Conservation (phyloP, 192 early-diverging fungal species). For the Coemansia sp. region DNA sequence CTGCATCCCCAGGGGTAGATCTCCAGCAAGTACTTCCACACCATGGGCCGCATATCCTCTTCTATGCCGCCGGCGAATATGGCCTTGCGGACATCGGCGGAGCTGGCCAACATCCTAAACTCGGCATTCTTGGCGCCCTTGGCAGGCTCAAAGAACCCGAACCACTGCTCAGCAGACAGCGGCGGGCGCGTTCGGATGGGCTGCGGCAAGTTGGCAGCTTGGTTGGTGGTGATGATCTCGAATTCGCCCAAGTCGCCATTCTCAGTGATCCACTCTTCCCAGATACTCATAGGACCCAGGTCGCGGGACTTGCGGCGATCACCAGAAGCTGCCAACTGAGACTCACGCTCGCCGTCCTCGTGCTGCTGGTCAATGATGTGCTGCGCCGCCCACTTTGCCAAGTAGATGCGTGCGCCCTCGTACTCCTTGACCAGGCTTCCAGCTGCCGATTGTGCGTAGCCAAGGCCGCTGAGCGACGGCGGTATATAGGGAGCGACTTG, state of each 20-base stretch:
- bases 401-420: conserved; percentile 74
- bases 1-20: conserved; percentile 87
- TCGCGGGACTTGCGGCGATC: conserved; percentile 6
- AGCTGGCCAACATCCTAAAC: conserved; percentile 50
- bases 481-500: conserved; percentile 56
- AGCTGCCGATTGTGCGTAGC: conserved; percentile 61
- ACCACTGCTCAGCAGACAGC: conserved; percentile 70
- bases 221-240: conserved; percentile 46
- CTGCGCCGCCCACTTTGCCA: conserved; percentile 79
- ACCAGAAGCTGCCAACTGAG: conserved; percentile 11
- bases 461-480: conserved; percentile 56
- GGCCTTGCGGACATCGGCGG: conserved; percentile 59
- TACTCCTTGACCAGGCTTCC: conserved; percentile 73
- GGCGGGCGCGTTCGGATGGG: conserved; percentile 54
- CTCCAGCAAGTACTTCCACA: conserved; percentile 89
- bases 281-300: conserved; percentile 33
- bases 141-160: conserved; percentile 65
- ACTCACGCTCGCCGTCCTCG: conserved; percentile 53
- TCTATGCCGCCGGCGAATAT: conserved; percentile 83
- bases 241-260: conserved; percentile 48
- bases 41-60: conserved; percentile 74
- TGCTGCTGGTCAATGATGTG: conserved; percentile 56
- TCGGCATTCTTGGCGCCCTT: conserved; percentile 19
- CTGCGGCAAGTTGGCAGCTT: conserved; percentile 33
- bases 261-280: conserved; percentile 57